A percentile compares a stretch with the other conserved stretches of the same genome.
Conservation (phyloP, 2,329 filamentous ascomycete species). For the Cadophora sp. region DNA sequence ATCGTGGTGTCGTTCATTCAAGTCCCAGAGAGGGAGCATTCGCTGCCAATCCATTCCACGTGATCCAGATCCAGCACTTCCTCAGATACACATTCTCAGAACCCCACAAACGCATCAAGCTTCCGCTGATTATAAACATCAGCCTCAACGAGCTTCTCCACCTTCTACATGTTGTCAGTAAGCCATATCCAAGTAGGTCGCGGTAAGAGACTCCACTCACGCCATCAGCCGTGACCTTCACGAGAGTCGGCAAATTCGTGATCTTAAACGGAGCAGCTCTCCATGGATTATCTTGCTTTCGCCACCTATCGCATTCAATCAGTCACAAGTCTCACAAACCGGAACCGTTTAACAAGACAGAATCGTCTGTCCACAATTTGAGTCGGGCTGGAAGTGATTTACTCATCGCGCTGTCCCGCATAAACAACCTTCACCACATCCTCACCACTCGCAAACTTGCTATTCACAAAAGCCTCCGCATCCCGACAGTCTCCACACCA, state of each 20-base stretch:
- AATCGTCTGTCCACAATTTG: background rate
- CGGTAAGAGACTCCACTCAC: slow-evolving; percentile 23
- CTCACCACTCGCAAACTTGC: slow-evolving; percentile 33
- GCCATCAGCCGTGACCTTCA: slow-evolving; percentile 37
- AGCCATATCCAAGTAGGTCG: background rate
- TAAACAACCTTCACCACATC: slow-evolving; percentile 33
- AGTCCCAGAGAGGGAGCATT: too few relatives aligned
- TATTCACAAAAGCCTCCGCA: slow-evolving; percentile 39
- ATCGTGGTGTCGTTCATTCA: too few relatives aligned
- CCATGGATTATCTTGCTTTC: slow-evolving; percentile 37
- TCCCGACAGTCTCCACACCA: slow-evolving; percentile 41
- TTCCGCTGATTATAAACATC: slow-evolving; percentile 39
- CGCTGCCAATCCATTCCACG: background rate
- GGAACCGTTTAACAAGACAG: background rate
- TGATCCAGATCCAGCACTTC: background rate
- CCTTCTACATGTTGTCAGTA: slow-evolving; percentile 30
- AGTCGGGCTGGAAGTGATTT: slow-evolving; percentile 16
- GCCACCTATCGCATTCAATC: slow-evolving; percentile 34
- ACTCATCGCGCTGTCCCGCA: slow-evolving; percentile 39
- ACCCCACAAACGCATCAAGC: slow-evolving; percentile 36
- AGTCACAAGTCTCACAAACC: background rate
- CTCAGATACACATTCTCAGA: background rate
- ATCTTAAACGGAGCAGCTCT: slow-evolving; percentile 37
- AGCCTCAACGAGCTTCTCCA: slow-evolving; percentile 37
- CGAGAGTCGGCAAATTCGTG: slow-evolving; percentile 38